phyloP scores from a whole-genome alignment of 176 grass and related monocot species.

The Chloris gayana region DNA sequence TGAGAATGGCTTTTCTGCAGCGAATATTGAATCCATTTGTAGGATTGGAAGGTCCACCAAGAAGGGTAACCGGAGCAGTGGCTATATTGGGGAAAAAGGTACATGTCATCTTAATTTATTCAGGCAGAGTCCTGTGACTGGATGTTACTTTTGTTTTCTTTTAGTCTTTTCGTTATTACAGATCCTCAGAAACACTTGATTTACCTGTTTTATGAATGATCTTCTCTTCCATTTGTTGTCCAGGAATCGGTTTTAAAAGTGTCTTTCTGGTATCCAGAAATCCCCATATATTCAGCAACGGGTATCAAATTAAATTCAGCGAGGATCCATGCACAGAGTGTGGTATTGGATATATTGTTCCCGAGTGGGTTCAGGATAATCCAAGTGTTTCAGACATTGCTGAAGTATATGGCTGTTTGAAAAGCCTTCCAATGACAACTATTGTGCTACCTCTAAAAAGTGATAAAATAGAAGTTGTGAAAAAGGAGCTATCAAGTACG shows the following conservation, averaged over 20 bases:
- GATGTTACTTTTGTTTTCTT: no score
- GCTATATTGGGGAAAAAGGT: conserved; percentile 74
- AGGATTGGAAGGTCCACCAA: conserved; percentile 59
- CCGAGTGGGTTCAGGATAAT: conserved; percentile 53
- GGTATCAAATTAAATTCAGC: conserved; percentile 60
- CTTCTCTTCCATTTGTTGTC: not conserved
- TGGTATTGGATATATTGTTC: conserved; percentile 61
- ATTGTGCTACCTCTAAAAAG: conserved; percentile 55
- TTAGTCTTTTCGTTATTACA: no score
- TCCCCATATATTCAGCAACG: conserved; percentile 65
- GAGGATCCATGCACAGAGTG: conserved; percentile 50
- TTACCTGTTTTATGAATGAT: no score
- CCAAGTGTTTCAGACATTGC: conserved; percentile 38
- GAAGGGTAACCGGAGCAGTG: conserved; percentile 34
- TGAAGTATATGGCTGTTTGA: conserved; percentile 33
- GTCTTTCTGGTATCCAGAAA: conserved; percentile 56
- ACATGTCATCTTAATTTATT: no score
- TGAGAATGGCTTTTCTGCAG: conserved; percentile 51
- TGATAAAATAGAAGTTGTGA: conserved; percentile 53
- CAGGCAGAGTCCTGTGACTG: no score
- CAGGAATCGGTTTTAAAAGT: conserved; percentile 70
- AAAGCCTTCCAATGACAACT: conserved; percentile 41
- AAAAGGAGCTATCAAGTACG: conserved; percentile 51
- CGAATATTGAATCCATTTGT: conserved; percentile 60
- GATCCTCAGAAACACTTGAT: no score